Conservation (phyloP, 768 basidiomycete genomes). For the Suillus brevipes region DNA sequence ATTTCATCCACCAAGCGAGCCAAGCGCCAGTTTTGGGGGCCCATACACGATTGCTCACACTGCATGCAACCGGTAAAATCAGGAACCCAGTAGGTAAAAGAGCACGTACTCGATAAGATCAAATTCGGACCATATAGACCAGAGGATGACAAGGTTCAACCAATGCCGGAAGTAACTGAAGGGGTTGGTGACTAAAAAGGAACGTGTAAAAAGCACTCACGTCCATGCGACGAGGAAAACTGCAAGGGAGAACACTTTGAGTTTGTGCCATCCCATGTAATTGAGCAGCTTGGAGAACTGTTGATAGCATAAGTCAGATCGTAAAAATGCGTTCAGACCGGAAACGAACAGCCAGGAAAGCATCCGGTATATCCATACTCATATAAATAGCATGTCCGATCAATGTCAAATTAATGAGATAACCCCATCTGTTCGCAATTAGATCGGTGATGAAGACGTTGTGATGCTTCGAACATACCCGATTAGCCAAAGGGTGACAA, state of each 20-base stretch:
- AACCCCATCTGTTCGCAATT: conserved; percentile 69
- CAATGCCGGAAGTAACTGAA: conserved; percentile 91
- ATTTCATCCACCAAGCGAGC: conserved; percentile 76
- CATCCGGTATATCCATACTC: conserved; percentile 97
- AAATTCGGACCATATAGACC: conserved; percentile 82
- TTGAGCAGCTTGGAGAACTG: conserved; percentile 86
- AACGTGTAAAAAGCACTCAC: conserved; percentile 45
- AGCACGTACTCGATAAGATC: conserved; percentile 69
- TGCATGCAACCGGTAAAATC: conserved; percentile 27
- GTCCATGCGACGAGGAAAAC: conserved; percentile 77
- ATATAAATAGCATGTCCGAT: conserved; percentile 92
- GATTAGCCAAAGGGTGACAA: conserved; percentile 93
- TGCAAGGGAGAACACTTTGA: conserved; percentile 64
- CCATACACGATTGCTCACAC: conserved; percentile 58
- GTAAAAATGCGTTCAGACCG: background rate
- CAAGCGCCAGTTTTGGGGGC: conserved; percentile 63
- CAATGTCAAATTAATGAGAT: conserved; percentile 72
- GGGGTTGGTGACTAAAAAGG: background rate
- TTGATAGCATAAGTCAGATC: background rate
- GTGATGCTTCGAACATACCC: conserved; percentile 51
- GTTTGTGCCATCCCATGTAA: conserved; percentile 70
- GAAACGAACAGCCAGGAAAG: conserved; percentile 73
- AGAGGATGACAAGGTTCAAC: conserved; percentile 81
- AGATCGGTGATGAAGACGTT: conserved; percentile 11
- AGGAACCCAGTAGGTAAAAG: background rate